Conservation (phyloP, 768 basidiomycete genomes). For the Panellus pusillus region DNA sequence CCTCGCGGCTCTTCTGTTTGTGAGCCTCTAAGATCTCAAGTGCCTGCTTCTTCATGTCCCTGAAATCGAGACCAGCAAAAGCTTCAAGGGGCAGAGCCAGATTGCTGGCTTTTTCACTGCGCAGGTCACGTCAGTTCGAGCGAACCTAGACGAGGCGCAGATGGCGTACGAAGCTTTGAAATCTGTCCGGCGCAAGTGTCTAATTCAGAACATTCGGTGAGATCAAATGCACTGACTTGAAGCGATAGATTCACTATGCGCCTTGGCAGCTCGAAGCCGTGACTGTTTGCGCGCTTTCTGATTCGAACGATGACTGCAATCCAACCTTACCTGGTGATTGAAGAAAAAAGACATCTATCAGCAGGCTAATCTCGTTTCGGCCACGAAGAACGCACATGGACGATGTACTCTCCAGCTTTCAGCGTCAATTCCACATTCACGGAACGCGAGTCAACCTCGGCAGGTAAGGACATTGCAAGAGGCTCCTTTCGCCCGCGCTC, state of each 20-base stretch:
- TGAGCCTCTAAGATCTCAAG: conserved; percentile 1
- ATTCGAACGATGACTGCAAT: not conserved
- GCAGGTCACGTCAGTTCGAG: not conserved
- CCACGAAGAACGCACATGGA: conserved; percentile 24
- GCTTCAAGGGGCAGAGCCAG: conserved; percentile 18
- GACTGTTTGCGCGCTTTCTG: conserved; percentile 13
- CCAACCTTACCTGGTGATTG: conserved; percentile 1
- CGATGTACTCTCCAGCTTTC: conserved; percentile 30
- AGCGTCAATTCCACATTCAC: conserved; percentile 29
- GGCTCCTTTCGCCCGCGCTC: conserved; percentile 31
- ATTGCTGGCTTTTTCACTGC: conserved; percentile 5
- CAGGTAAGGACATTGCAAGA: conserved; percentile 21
- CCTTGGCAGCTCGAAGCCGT: conserved; percentile 27
- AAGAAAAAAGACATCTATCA: not conserved
- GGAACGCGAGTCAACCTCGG: conserved; percentile 23
- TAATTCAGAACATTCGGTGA: not conserved
- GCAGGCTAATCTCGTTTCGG: not conserved
- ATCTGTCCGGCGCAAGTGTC: not conserved
- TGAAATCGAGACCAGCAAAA: conserved; percentile 19
- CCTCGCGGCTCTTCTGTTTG: conserved; percentile 6
- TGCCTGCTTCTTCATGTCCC: conserved; percentile 20
- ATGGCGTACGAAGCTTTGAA: conserved; percentile 4
- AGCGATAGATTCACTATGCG: conserved; percentile 31
- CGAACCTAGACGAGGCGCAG: not conserved
- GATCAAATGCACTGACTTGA: conserved; percentile 26